Conservation (phyloP, 2,329 filamentous ascomycete species). For the Lasiodiplodia hormozganensis region DNA sequence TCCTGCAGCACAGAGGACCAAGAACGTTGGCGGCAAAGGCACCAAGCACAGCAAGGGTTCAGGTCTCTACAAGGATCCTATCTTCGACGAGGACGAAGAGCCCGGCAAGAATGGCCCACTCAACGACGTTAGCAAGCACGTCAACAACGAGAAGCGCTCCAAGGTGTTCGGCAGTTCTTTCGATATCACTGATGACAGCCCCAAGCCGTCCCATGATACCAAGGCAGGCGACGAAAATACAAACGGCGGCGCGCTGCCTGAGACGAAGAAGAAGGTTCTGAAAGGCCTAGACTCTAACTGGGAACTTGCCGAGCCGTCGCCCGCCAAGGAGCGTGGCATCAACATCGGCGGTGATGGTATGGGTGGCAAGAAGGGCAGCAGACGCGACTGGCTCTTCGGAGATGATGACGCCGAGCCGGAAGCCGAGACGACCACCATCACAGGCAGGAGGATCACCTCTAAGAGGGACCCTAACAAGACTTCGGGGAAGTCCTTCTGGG, state of each 20-base stretch:
- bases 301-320: slow-evolving; percentile 49
- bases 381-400: slow-evolving; percentile 51
- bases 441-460: slow-evolving; percentile 29
- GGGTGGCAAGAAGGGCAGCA: slow-evolving; percentile 46
- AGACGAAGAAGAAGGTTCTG: slow-evolving; percentile 35
- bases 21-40: slow-evolving; percentile 47
- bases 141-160: slow-evolving; percentile 74
- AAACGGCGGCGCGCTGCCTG: slow-evolving; percentile 33
- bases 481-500: slow-evolving; percentile 38
- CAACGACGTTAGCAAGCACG: slow-evolving; percentile 73
- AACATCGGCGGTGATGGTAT: slow-evolving; percentile 51
- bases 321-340: slow-evolving; percentile 40
- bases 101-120: slow-evolving; percentile 53
- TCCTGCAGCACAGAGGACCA: slow-evolving; percentile 57
- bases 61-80: slow-evolving; percentile 77
- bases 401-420: slow-evolving; percentile 42
- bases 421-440: slow-evolving; percentile 23
- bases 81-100: slow-evolving; percentile 66
- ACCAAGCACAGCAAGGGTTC: slow-evolving; percentile 70
- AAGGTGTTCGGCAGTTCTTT: slow-evolving; percentile 84
- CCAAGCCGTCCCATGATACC: slow-evolving; percentile 44
- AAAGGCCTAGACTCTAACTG: slow-evolving; percentile 67
- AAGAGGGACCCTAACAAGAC: slow-evolving; percentile 3
- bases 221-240: slow-evolving; percentile 47
- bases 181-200: slow-evolving; percentile 73